Evolutionary conservation across 2,329 filamentous ascomycete species (phyloP).

Genomic region (Monosporascus sp.): DNA sequence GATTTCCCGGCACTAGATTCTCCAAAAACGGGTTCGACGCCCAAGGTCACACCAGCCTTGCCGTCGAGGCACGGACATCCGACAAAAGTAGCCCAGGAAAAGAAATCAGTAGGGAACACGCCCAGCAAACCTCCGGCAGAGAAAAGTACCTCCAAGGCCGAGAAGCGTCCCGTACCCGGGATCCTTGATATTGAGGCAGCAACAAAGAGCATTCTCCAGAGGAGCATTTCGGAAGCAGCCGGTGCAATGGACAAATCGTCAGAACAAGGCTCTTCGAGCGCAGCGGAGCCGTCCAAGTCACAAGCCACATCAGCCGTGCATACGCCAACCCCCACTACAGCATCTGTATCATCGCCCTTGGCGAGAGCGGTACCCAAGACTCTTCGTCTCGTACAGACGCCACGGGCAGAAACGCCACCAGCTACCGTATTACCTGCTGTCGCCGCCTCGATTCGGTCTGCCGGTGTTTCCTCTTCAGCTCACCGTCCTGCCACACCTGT

Average conservation of each 20-base stretch:
- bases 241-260: conserved; percentile 22
- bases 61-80: conserved; percentile 25
- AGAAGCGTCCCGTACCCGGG: conserved; percentile 36
- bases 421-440: conserved; percentile 21
- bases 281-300: conserved; percentile 28
- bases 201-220: conserved; percentile 28
- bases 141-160: conserved; percentile 20
- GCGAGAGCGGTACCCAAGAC: conserved; percentile 55
- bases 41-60: conserved; percentile 25
- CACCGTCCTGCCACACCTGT: conserved; percentile 65
- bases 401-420: conserved; percentile 53
- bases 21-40: conserved; percentile 31
- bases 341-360: conserved; percentile 48
- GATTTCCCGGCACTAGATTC: conserved; percentile 57
- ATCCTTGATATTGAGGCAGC: conserved; percentile 46
- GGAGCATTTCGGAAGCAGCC: conserved; percentile 11
- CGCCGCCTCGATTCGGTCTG: conserved; percentile 24
- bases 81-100: conserved; percentile 22
- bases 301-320: conserved; percentile 40
- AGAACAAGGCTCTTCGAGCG: conserved; percentile 20
- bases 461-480: conserved; percentile 22
- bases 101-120: conserved; percentile 21
- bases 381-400: conserved; percentile 62
- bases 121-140: conserved; percentile 19
- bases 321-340: conserved; percentile 37